These are phyloP conservation scores for Colletotrichum incanum DNA, from an alignment of 2,329 filamentous ascomycete species.

Conservation along the genomic window DNA sequence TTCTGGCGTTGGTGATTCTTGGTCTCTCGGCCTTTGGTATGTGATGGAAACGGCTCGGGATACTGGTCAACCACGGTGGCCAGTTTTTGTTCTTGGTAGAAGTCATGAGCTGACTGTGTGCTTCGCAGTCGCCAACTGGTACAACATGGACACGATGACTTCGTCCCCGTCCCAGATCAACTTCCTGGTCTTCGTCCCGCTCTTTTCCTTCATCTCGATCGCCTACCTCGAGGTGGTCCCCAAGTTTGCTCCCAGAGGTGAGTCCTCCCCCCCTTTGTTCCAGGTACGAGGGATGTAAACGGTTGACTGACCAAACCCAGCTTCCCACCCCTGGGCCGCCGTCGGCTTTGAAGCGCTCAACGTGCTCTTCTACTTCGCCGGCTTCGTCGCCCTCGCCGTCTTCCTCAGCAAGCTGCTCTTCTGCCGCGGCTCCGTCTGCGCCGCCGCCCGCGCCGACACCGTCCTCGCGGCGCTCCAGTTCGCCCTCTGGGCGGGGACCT, in stretches of 20 bases:
- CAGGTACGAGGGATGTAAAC: too few relatives aligned
- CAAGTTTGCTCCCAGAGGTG: conserved; percentile 61
- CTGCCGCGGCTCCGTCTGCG: conserved; percentile 72
- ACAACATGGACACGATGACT: conserved; percentile 68
- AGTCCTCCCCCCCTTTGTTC: conserved; percentile 32
- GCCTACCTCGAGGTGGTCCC: conserved; percentile 67
- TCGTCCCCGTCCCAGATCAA: conserved; percentile 70
- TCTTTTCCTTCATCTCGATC: conserved; percentile 70
- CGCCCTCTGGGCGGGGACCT: conserved; percentile 66
- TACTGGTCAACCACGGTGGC: background rate
- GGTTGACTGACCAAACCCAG: conserved; percentile 45
- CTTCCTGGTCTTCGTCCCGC: conserved; percentile 70
- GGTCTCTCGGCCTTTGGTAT: conserved; percentile 67
- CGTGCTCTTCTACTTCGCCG: conserved; percentile 71
- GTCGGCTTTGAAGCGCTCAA: conserved; percentile 68
- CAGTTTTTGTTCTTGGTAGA: background rate
- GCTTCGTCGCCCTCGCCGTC: conserved; percentile 71
- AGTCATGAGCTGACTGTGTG: conserved; percentile 40
- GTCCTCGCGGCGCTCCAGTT: conserved; percentile 70
- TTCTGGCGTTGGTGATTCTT: conserved; percentile 63
- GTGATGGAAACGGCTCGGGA: conserved; percentile 37
- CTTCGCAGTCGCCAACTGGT: conserved; percentile 71
- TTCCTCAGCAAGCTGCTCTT: conserved; percentile 71
- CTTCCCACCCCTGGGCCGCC: conserved; percentile 64
- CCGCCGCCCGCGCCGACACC: conserved; percentile 68